phyloP scores from a whole-genome alignment of 208 protist species.

The Vickermania ingenoplastis region DNA sequence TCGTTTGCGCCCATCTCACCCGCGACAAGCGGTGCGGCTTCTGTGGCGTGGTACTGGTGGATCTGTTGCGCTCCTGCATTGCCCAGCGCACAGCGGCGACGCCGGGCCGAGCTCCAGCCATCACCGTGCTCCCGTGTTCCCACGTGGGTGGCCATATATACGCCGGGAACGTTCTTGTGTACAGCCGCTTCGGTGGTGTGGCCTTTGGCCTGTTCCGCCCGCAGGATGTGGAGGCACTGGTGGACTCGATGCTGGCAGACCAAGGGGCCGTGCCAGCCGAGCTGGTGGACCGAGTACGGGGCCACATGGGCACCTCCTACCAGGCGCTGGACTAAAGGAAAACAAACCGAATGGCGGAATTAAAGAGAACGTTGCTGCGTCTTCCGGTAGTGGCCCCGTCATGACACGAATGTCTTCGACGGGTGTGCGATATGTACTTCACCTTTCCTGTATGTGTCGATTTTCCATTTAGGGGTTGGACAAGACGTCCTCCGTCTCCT shows the following conservation, averaged over 20 bases:
- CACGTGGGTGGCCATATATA: constrained; percentile 88
- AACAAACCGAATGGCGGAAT: too few relatives aligned
- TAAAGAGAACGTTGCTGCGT: too few relatives aligned
- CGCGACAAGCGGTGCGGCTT: constrained; percentile 82
- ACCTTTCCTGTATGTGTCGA: too few relatives aligned
- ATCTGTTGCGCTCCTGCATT: constrained; percentile 63
- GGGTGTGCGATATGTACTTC: too few relatives aligned
- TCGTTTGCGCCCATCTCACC: constrained; percentile 73
- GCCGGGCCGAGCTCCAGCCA: constrained; percentile 13
- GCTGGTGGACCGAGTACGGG: constrained; percentile 48
- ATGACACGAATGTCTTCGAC: too few relatives aligned
- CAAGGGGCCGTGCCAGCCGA: constrained; percentile 37
- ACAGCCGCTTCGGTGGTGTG: constrained; percentile 69
- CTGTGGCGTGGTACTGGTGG: constrained; percentile 78
- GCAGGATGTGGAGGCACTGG: constrained; percentile 47
- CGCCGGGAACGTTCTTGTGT: constrained; percentile 86
- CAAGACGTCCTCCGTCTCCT: too few relatives aligned
- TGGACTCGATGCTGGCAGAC: constrained; percentile 41
- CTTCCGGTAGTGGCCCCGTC: too few relatives aligned
- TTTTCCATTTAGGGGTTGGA: too few relatives aligned
- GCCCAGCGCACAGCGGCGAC: constrained; percentile 15
- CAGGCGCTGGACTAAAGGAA: not conserved
- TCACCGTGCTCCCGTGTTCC: constrained; percentile 63
- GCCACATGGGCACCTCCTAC: constrained; percentile 17
- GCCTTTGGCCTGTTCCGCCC: constrained; percentile 85